phyloP scores from a whole-genome alignment of 23 red algal species.

The Gracilaria domingensis region DNA sequence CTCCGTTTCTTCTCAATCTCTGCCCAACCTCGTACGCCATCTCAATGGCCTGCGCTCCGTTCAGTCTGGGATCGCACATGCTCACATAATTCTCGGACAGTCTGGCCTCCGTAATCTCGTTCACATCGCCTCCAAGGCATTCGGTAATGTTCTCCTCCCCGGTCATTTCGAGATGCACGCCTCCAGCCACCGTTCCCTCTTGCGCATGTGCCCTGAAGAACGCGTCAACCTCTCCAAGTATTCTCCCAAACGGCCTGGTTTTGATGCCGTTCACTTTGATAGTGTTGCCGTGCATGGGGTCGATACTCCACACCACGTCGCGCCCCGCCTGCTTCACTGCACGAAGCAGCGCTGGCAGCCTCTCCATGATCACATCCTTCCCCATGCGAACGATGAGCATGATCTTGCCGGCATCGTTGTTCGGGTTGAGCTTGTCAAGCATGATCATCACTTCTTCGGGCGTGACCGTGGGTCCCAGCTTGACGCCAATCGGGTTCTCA shows the following conservation, averaged over 20 bases:
- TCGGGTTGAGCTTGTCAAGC: slow-evolving; percentile 83
- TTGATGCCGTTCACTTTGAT: slow-evolving; percentile 79
- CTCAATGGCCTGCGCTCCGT: slow-evolving; percentile 61
- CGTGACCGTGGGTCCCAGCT: slow-evolving; percentile 64
- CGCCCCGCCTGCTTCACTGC: slow-evolving; percentile 73
- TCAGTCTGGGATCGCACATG: slow-evolving; percentile 93
- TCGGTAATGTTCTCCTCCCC: slow-evolving; percentile 88
- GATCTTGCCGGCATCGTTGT: slow-evolving; percentile 82
- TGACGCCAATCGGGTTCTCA: slow-evolving; percentile 89
- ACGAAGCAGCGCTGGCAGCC: slow-evolving; percentile 79
- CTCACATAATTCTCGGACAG: slow-evolving; percentile 78
- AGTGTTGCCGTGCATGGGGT: slow-evolving; percentile 94
- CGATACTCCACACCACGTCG: slow-evolving; percentile 92
- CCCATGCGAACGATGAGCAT: slow-evolving; percentile 91
- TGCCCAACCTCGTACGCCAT: slow-evolving; percentile 43
- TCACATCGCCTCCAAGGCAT: slow-evolving; percentile 81
- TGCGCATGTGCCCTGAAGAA: slow-evolving; percentile 85
- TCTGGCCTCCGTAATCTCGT: slow-evolving; percentile 53
- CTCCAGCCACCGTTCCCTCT: slow-evolving; percentile 85
- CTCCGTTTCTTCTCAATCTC: neutral
- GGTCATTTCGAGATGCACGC: slow-evolving; percentile 95
- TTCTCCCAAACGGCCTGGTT: slow-evolving; percentile 79
- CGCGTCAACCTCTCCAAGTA: slow-evolving; percentile 80
- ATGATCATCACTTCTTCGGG: slow-evolving; percentile 71
- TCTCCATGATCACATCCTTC: slow-evolving; percentile 59